These are phyloP conservation scores for Fusarium longipes DNA, from an alignment of 2,329 filamentous ascomycete genomes.

Conservation along the genomic window DNA sequence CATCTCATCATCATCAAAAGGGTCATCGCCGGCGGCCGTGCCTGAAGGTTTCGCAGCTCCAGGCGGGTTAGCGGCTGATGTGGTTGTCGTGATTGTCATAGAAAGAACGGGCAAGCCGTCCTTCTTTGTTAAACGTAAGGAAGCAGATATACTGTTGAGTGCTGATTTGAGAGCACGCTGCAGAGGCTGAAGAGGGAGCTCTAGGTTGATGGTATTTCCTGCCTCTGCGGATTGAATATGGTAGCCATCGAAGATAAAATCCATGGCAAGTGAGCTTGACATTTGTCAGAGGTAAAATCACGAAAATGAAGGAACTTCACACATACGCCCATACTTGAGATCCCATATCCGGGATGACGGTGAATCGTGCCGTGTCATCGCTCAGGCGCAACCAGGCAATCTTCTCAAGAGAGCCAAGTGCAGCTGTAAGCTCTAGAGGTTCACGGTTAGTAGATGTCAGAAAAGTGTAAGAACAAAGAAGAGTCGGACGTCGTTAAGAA, in stretches of 20 bases:
- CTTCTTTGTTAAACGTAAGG: conserved; percentile 91
- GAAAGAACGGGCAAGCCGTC: conserved; percentile 87
- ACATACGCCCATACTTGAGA: conserved; percentile 95
- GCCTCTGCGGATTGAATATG: conserved; percentile 84
- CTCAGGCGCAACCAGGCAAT: conserved; percentile 92
- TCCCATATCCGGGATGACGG: conserved; percentile 92
- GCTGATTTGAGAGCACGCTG: conserved; percentile 94
- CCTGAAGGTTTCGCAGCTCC: conserved; percentile 47
- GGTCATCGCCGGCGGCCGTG: conserved; percentile 49
- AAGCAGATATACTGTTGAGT: conserved; percentile 81
- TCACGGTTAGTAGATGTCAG: neutral
- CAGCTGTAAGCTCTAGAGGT: conserved; percentile 68
- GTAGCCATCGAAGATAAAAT: conserved; percentile 89
- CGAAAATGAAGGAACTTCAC: neutral
- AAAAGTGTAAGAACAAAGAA: neutral
- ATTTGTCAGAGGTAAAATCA: conserved; percentile 9
- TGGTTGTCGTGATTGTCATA: conserved; percentile 87
- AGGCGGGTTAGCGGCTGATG: conserved; percentile 59
- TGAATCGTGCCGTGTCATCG: conserved; percentile 89
- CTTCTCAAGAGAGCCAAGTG: conserved; percentile 76
- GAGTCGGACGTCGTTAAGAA: neutral
- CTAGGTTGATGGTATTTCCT: conserved; percentile 93
- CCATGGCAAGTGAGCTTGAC: conserved; percentile 69
- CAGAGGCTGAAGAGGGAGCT: conserved; percentile 88
- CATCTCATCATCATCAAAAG: conserved; percentile 58